Conservation (phyloP, 2,329 filamentous ascomycete genomes). For the Xylaria sp. region DNA sequence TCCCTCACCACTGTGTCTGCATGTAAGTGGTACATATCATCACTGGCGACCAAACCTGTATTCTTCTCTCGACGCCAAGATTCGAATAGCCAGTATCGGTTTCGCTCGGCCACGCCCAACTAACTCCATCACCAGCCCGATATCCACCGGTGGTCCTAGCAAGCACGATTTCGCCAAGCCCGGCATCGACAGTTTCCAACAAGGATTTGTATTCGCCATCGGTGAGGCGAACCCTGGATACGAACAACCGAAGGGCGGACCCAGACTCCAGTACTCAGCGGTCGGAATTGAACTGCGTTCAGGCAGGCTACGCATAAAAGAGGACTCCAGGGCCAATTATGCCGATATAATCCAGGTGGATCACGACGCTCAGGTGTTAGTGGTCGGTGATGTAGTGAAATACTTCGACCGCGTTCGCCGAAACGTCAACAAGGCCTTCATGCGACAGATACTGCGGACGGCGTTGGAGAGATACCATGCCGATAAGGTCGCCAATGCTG, state of each 20-base stretch:
- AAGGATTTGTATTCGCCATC: slow-evolving; percentile 34
- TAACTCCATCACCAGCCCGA: slow-evolving; percentile 28
- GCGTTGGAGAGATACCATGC: slow-evolving; percentile 34
- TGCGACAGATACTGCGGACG: slow-evolving; percentile 34
- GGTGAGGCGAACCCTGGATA: slow-evolving; percentile 31
- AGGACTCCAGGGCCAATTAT: slow-evolving; percentile 36
- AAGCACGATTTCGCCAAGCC: slow-evolving; percentile 36
- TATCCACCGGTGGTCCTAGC: slow-evolving; percentile 29
- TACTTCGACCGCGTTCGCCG: slow-evolving; percentile 36
- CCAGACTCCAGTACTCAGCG: slow-evolving; percentile 32
- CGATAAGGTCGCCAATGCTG: slow-evolving; percentile 17
- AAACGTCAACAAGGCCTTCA: slow-evolving; percentile 36
- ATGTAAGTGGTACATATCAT: slow-evolving; percentile 30
- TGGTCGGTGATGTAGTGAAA: slow-evolving; percentile 34
- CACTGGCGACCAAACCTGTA: background rate
- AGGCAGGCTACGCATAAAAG: slow-evolving; percentile 33
- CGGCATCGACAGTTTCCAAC: slow-evolving; percentile 34
- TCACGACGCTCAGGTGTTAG: slow-evolving; percentile 34
- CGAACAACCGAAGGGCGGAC: slow-evolving; percentile 27
- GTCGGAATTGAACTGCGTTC: slow-evolving; percentile 33
- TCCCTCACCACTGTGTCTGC: slow-evolving; percentile 34
- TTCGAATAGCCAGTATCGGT: slow-evolving; percentile 3
- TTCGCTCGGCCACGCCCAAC: slow-evolving; percentile 1
- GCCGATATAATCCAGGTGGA: slow-evolving; percentile 35
- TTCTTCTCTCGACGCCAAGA: background rate